Conservation (phyloP, 768 basidiomycete genomes). For the Tylopilus subfusipes region DNA sequence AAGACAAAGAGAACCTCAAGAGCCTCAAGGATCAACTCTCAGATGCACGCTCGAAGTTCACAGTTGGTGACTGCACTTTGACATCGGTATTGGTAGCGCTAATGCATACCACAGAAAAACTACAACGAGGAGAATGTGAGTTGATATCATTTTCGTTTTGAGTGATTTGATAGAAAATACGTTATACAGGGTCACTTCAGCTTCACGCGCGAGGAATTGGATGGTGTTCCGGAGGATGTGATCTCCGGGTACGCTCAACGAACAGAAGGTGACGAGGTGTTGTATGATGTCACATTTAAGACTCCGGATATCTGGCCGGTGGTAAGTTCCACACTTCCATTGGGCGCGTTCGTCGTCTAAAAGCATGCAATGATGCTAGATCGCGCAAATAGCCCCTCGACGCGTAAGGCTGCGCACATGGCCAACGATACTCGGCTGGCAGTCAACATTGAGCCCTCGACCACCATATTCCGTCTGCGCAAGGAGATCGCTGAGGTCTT, state of each 20-base stretch:
- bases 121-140: slow-evolving; percentile 81
- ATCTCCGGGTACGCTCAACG: slow-evolving; percentile 70
- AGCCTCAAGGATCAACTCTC: slow-evolving; percentile 72
- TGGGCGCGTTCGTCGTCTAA: not conserved
- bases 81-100: not conserved
- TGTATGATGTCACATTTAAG: slow-evolving; percentile 75
- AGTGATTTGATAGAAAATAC: not conserved
- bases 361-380: slow-evolving; percentile 51
- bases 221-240: slow-evolving; percentile 77
- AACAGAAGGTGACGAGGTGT: slow-evolving; percentile 49
- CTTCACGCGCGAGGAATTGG: slow-evolving; percentile 69
- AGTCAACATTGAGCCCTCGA: slow-evolving; percentile 67
- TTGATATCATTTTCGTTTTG: not conserved
- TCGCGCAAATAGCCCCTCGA: slow-evolving; percentile 64
- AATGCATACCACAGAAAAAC: slow-evolving; percentile 55
- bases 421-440: slow-evolving; percentile 63
- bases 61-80: slow-evolving; percentile 41
- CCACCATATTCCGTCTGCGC: slow-evolving; percentile 63
- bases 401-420: slow-evolving; percentile 61
- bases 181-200: slow-evolving; percentile 50
- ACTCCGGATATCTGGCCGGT: slow-evolving; percentile 78
- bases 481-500: slow-evolving; percentile 64
- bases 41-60: slow-evolving; percentile 69
- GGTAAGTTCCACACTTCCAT: slow-evolving; percentile 37
- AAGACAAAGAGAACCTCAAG: slow-evolving; percentile 52